Evolutionary conservation across 176 grass and related monocot species (phyloP).

Genomic region (Hsuehochloa calcarea): DNA sequence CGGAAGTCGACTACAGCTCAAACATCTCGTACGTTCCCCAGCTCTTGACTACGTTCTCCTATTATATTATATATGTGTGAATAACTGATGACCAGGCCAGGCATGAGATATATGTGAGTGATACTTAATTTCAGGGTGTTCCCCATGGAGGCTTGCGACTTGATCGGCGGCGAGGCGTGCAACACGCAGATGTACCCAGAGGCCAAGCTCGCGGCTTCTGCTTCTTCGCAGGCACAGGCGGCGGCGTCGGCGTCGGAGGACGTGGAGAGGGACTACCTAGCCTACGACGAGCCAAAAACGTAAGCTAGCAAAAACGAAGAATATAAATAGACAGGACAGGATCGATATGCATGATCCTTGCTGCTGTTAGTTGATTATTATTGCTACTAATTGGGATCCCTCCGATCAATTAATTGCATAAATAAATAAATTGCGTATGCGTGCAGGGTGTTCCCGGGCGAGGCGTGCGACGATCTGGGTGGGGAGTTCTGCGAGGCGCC

Average conservation of each 20-base stretch:
- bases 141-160: conserved; percentile 79
- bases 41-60: too few species aligned
- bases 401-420: background rate
- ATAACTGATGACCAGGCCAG: too few species aligned
- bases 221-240: too few species aligned
- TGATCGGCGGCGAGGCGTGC: conserved; percentile 72
- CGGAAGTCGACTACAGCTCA: conserved; percentile 55
- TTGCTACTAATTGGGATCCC: too few species aligned
- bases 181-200: conserved; percentile 64
- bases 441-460: conserved; percentile 81
- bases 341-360: background rate
- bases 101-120: too few species aligned
- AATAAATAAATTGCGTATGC: background rate
- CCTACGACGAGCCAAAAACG: conserved; percentile 73
- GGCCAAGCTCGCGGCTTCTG: conserved; percentile 37
- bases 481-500: conserved; percentile 81
- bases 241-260: background rate
- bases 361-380: too few species aligned
- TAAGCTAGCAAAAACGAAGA: background rate
- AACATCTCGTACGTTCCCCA: conserved; percentile 39
- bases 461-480: conserved; percentile 90
- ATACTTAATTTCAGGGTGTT: conserved; percentile 52
- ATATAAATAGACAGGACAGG: background rate
- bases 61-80: too few species aligned
- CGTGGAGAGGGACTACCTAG: conserved; percentile 68